Evolutionary conservation across 768 basidiomycete genomes (phyloP).

Genomic region (Xerocomellus intermedius): DNA sequence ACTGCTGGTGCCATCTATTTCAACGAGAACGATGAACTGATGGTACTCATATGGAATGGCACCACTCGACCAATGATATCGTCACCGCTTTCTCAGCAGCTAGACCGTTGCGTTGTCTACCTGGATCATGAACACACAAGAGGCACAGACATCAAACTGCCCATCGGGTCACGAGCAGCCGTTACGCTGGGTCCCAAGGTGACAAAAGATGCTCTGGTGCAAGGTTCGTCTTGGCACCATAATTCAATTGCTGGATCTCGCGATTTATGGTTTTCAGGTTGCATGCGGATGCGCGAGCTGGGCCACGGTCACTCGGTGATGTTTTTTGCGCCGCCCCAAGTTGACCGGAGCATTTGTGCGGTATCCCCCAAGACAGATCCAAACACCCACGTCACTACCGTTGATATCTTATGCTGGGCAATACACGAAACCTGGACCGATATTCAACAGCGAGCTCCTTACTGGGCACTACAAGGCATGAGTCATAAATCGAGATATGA

Average conservation of each 20-base stretch:
- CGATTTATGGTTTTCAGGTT: constrained; percentile 31
- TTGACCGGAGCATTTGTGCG: constrained; percentile 36
- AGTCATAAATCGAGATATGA: constrained; percentile 1
- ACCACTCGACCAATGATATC: constrained; percentile 18
- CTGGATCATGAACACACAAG: constrained; percentile 19
- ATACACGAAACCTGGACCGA: constrained; percentile 40
- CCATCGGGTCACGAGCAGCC: constrained; percentile 29
- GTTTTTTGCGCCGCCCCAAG: constrained; percentile 43
- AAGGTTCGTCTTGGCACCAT: constrained; percentile 23
- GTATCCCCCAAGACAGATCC: constrained; percentile 9
- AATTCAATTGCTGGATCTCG: neutral
- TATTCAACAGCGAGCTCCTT: neutral
- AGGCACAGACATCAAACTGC: constrained; percentile 38
- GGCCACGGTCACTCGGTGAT: constrained; percentile 45
- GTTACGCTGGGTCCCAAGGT: constrained; percentile 37
- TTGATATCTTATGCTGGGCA: constrained; percentile 42
- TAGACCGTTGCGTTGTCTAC: constrained; percentile 34
- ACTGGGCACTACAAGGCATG: constrained; percentile 25
- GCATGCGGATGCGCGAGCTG: constrained; percentile 50
- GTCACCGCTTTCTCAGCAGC: constrained; percentile 28
- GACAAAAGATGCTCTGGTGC: constrained; percentile 34
- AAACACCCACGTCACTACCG: neutral
- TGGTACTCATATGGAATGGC: constrained; percentile 26
- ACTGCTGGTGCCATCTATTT: constrained; percentile 29
- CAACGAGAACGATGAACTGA: constrained; percentile 27